Percentiles rank a stretch among this genome's conserved stretches.
These are phyloP conservation scores for Theileria luwenshuni DNA, from an alignment of 169 alveolate genomes.

Conservation along the genomic window DNA sequence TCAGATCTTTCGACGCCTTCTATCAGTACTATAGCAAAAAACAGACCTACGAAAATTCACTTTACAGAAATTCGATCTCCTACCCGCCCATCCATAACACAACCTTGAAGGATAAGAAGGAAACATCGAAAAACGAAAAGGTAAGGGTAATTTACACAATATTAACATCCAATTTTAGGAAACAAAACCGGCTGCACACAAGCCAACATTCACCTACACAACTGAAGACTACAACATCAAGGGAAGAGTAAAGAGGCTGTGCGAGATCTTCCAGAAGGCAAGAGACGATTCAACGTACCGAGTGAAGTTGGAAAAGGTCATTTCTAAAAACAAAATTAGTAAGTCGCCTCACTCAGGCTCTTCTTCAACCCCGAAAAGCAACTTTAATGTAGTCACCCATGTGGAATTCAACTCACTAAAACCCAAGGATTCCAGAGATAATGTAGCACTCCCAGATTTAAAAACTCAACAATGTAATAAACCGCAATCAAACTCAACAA, in stretches of 20 bases:
- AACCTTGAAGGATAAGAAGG: background rate
- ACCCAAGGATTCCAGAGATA: background rate
- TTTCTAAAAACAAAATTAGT: slow-evolving; percentile 36
- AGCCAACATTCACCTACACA: slow-evolving; percentile 10
- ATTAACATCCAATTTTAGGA: background rate
- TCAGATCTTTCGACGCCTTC: slow-evolving; percentile 50
- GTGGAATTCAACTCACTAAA: too few species aligned
- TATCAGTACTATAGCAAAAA: slow-evolving; percentile 31
- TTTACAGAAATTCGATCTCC: background rate
- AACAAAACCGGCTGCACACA: background rate
- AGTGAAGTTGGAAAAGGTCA: slow-evolving; percentile 17
- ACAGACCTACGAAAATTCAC: slow-evolving; percentile 10
- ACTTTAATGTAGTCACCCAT: too few species aligned
- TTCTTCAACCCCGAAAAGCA: too few species aligned
- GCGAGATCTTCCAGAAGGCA: slow-evolving; percentile 54
- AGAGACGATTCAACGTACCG: slow-evolving; percentile 26
- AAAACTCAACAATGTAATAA: background rate
- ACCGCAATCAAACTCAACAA: slow-evolving; percentile 1
- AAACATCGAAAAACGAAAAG: background rate
- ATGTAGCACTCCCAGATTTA: background rate
- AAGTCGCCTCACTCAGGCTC: too few species aligned
- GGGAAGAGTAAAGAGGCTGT: slow-evolving; percentile 67
- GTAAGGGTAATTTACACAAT: slow-evolving; percentile 12
- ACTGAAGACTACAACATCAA: slow-evolving; percentile 22
- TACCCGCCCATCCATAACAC: background rate